phyloP scores from a whole-genome alignment of 495 filamentous ascomycete species.

The Penicillium cinerascens region DNA sequence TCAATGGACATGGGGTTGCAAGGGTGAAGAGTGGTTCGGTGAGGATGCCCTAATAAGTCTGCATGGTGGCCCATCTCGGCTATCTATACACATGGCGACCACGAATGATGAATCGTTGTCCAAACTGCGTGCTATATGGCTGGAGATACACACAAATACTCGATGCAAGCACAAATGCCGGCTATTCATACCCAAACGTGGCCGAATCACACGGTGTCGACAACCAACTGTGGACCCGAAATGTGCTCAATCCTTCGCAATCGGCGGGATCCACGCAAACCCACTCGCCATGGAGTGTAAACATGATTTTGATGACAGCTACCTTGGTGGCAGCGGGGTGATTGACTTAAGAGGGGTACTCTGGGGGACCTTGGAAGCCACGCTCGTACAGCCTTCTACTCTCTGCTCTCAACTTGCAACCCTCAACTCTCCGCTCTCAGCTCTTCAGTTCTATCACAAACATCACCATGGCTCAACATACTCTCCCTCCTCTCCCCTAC shows the following conservation, averaged over 20 bases:
- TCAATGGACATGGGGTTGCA: background rate
- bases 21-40: background rate
- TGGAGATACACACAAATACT: background rate
- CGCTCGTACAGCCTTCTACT: background rate
- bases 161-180: background rate
- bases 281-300: background rate
- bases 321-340: constrained; percentile 16
- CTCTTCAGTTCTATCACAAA: background rate
- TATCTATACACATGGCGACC: background rate
- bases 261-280: background rate
- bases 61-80: background rate
- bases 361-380: constrained; percentile 18
- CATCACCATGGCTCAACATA: constrained; percentile 18
- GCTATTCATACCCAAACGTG: background rate
- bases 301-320: background rate
- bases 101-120: background rate
- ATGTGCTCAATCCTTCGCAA: constrained; percentile 21
- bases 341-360: constrained; percentile 3
- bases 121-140: background rate
- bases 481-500: constrained; percentile 43
- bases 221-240: constrained; percentile 9
- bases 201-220: background rate
- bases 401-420: background rate
- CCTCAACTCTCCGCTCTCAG: background rate
- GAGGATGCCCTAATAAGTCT: background rate